phyloP scores from a whole-genome alignment of 2,329 filamentous ascomycete species.

The Metarhizium humberi region DNA sequence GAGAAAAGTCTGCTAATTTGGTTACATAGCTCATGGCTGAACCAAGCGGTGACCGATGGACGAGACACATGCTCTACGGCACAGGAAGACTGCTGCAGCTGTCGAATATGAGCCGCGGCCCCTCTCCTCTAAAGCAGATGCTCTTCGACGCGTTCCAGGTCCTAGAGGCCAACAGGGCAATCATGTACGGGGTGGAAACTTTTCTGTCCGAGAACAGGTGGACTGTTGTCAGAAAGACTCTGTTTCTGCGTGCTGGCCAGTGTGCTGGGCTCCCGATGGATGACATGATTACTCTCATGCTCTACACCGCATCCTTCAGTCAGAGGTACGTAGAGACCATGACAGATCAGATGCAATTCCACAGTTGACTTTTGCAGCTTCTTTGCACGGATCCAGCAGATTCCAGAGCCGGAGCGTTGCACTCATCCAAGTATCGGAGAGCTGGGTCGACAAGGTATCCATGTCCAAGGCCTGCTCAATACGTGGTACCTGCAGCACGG shows the following conservation, averaged over 20 bases:
- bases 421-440: background rate
- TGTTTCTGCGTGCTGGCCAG: background rate
- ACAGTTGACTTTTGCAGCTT: constrained; percentile 8
- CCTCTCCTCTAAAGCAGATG: constrained; percentile 2
- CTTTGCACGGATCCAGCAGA: constrained; percentile 10
- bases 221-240: background rate
- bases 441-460: constrained; percentile 6
- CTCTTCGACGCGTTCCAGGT: constrained; percentile 13
- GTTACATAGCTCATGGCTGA: constrained; percentile 15
- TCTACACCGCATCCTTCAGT: constrained; percentile 12
- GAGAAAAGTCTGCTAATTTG: background rate
- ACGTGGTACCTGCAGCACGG: background rate
- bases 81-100: constrained; percentile 14
- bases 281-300: constrained; percentile 5
- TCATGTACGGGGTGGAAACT: constrained; percentile 15
- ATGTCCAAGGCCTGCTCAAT: constrained; percentile 2
- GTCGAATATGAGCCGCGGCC: background rate
- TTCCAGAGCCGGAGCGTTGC: constrained; percentile 1
- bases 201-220: constrained; percentile 9
- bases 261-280: background rate
- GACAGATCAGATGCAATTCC: background rate
- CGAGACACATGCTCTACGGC: constrained; percentile 18
- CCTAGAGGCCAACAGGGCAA: constrained; percentile 15
- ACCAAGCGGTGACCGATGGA: constrained; percentile 14
- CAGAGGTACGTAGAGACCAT: constrained; percentile 8